Evolutionary conservation across 2,329 filamentous ascomycete species (phyloP).

Genomic region (Xylariales sp.): DNA sequence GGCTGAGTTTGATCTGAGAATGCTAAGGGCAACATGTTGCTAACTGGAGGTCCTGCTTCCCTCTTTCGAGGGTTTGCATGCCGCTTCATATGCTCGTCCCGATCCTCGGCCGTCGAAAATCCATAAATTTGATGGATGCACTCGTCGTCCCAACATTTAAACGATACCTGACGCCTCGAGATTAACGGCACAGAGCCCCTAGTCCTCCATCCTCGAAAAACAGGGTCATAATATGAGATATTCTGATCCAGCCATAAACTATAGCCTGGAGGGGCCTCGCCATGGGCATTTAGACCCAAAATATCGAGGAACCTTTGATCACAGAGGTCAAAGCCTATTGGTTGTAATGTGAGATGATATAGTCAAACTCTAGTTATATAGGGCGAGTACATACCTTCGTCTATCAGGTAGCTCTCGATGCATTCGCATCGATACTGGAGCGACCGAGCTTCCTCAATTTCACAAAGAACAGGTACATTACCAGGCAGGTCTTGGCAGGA

Average conservation of each 20-base stretch:
- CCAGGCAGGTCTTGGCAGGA: slow-evolving; percentile 53
- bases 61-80: slow-evolving; percentile 58
- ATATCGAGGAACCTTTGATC: slow-evolving; percentile 55
- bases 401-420: slow-evolving; percentile 64
- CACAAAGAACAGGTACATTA: slow-evolving; percentile 60
- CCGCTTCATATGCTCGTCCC: slow-evolving; percentile 62
- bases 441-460: slow-evolving; percentile 67
- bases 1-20: slow-evolving; percentile 52
- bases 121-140: slow-evolving; percentile 71
- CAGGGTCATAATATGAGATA: slow-evolving; percentile 60
- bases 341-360: slow-evolving; percentile 30
- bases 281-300: slow-evolving; percentile 52
- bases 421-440: slow-evolving; percentile 70
- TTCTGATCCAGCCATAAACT: slow-evolving; percentile 65
- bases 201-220: slow-evolving; percentile 56
- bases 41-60: slow-evolving; percentile 59
- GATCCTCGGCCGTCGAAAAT: slow-evolving; percentile 62
- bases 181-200: slow-evolving; percentile 53
- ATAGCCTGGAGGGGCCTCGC: slow-evolving; percentile 61
- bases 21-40: slow-evolving; percentile 52
- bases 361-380: slow-evolving; percentile 13
- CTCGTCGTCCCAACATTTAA: slow-evolving; percentile 66
- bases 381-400: slow-evolving; percentile 55
- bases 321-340: slow-evolving; percentile 57
- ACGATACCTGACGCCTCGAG: slow-evolving; percentile 55